Conservation (phyloP, 2,329 filamentous ascomycete genomes). For the Coleophoma eucalyptorum region DNA sequence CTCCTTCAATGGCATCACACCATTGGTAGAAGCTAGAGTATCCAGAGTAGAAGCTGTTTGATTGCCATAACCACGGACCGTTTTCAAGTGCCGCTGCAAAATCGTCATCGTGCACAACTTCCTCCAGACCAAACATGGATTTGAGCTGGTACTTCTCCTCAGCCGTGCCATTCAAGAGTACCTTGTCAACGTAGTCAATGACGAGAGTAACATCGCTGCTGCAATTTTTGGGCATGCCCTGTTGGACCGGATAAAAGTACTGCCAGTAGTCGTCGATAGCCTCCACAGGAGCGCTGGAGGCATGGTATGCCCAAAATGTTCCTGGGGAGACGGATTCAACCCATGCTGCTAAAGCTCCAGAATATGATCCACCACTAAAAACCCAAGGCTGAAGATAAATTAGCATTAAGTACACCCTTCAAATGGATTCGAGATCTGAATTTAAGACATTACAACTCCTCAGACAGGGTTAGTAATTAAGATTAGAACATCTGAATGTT, state of each 20-base stretch:
- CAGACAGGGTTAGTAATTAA: too few relatives aligned
- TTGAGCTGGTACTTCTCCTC: slow-evolving; percentile 42
- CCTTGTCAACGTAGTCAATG: slow-evolving; percentile 49
- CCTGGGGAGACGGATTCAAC: slow-evolving; percentile 46
- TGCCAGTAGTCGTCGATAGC: slow-evolving; percentile 54
- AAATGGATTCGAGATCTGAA: too few relatives aligned
- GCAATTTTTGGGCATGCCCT: slow-evolving; percentile 57
- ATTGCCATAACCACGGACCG: slow-evolving; percentile 56
- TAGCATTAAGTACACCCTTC: not conserved
- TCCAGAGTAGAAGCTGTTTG: slow-evolving; percentile 41
- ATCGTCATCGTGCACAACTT: slow-evolving; percentile 39
- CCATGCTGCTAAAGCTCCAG: slow-evolving; percentile 52
- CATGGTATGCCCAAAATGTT: slow-evolving; percentile 58
- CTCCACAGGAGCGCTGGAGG: slow-evolving; percentile 51
- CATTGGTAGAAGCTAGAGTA: slow-evolving; percentile 43
- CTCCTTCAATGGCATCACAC: slow-evolving; percentile 35
- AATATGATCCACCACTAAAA: slow-evolving; percentile 51
- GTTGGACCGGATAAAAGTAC: slow-evolving; percentile 52
- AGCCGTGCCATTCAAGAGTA: slow-evolving; percentile 36
- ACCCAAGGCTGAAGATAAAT: slow-evolving; percentile 46
- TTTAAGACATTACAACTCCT: too few relatives aligned
- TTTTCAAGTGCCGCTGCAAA: slow-evolving; percentile 40
- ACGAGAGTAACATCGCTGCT: slow-evolving; percentile 47
- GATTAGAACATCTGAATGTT: too few relatives aligned
- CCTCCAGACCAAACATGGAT: slow-evolving; percentile 44